These are phyloP conservation scores for Fraxinus latifolia DNA, from an alignment of 305 asterid species.

Conservation along the genomic window DNA sequence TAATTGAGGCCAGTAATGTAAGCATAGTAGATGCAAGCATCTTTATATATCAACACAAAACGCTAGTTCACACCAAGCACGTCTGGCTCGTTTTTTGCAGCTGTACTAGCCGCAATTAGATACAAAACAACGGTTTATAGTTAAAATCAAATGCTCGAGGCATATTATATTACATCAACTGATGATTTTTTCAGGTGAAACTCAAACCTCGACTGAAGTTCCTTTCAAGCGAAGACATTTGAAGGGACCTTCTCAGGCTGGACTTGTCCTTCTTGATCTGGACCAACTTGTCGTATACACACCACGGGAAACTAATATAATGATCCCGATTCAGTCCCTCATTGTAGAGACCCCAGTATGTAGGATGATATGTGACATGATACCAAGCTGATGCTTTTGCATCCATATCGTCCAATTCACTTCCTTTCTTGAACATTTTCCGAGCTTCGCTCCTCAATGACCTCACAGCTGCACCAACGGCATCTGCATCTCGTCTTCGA, in stretches of 20 bases:
- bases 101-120: background rate
- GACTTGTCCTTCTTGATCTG: slow-evolving; percentile 52
- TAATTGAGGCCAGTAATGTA: background rate
- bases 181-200: slow-evolving; percentile 23
- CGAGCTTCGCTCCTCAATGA: slow-evolving; percentile 74
- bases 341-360: slow-evolving; percentile 70
- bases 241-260: slow-evolving; percentile 13
- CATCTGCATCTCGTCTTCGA: slow-evolving; percentile 68
- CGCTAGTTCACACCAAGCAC: background rate
- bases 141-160: background rate
- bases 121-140: background rate
- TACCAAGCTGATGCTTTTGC: slow-evolving; percentile 98
- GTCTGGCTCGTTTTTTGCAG: background rate
- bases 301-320: slow-evolving; percentile 89
- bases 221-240: slow-evolving; percentile 22
- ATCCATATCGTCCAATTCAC: slow-evolving; percentile 41
- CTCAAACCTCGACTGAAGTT: slow-evolving; percentile 21
- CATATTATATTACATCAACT: background rate
- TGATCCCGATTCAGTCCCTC: slow-evolving; percentile 66
- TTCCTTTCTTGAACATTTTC: slow-evolving; percentile 60
- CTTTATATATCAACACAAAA: background rate
- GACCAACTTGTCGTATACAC: slow-evolving; percentile 71
- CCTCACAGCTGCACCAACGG: slow-evolving; percentile 61
- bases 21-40: background rate
- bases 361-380: slow-evolving; percentile 68